Percentiles rank a stretch among this genome's conserved stretches.
phyloP scores from a whole-genome alignment of 2,329 filamentous ascomycete species.

The Magnaporthiopsis poae region DNA sequence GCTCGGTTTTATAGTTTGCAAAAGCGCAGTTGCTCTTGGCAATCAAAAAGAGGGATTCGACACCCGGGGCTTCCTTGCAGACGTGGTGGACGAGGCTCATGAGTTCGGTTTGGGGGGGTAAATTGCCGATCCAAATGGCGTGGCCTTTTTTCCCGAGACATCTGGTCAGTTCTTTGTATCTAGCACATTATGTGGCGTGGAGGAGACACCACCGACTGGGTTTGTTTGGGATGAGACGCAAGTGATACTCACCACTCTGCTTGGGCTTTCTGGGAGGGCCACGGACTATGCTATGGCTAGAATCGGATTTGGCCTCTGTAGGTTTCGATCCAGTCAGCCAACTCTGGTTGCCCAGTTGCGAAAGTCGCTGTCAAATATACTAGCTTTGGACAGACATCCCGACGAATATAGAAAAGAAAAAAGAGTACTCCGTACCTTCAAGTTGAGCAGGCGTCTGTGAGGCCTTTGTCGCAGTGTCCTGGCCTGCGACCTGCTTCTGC shows the following conservation, averaged over 20 bases:
- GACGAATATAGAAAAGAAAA: background rate
- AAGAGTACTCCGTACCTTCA: slow-evolving; percentile 10
- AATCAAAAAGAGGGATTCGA: slow-evolving; percentile 87
- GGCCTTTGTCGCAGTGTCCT: background rate
- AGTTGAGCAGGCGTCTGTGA: background rate
- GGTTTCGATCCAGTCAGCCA: background rate
- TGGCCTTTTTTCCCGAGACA: slow-evolving; percentile 44
- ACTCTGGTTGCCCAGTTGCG: background rate
- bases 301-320: background rate
- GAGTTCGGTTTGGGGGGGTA: slow-evolving; percentile 73
- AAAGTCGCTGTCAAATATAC: background rate
- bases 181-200: background rate
- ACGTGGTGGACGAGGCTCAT: slow-evolving; percentile 85
- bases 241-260: slow-evolving; percentile 45
- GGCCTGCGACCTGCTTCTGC: slow-evolving; percentile 12
- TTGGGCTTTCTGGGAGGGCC: slow-evolving; percentile 48
- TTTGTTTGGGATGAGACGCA: background rate
- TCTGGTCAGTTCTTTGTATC: slow-evolving; percentile 11
- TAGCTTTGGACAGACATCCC: background rate
- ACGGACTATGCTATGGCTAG: slow-evolving; percentile 31
- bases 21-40: slow-evolving; percentile 97
- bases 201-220: slow-evolving; percentile 12
- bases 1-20: slow-evolving; percentile 82
- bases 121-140: slow-evolving; percentile 90
- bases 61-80: slow-evolving; percentile 63